phyloP scores from a whole-genome alignment of 306 rosid species.

The Prunus mume region DNA sequence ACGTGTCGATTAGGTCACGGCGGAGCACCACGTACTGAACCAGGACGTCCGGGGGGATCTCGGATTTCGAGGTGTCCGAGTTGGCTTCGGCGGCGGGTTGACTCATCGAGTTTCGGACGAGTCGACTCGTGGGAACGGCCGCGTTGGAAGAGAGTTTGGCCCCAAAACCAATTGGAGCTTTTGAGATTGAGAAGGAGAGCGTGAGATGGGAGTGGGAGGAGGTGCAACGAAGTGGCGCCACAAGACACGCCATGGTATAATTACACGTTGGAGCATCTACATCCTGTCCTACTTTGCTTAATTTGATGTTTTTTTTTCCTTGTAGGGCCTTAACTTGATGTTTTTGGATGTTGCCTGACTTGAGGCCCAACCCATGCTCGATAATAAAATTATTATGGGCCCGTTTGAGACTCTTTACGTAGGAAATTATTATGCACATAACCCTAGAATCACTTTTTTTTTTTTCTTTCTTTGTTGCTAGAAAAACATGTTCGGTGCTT shows the following conservation, averaged over 20 bases:
- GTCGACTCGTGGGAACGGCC: constrained; percentile 28
- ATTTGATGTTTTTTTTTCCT: too few relatives aligned
- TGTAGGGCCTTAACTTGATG: background rate
- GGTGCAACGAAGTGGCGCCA: constrained; percentile 35
- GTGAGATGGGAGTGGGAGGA: constrained; percentile 18
- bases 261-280: background rate
- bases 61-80: constrained; percentile 22
- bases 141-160: constrained; percentile 11
- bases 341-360: background rate
- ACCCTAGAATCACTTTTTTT: too few relatives aligned
- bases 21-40: constrained; percentile 93
- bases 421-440: too few relatives aligned
- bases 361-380: background rate
- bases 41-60: constrained; percentile 43
- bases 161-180: constrained; percentile 7
- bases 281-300: too few relatives aligned
- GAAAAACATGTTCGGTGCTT: too few relatives aligned
- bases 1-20: constrained; percentile 79
- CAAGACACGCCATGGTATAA: constrained; percentile 38
- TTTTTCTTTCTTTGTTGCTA: too few relatives aligned
- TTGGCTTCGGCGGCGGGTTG: constrained; percentile 33
- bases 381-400: background rate
- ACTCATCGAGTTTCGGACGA: constrained; percentile 58
- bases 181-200: background rate
- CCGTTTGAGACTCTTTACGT: too few relatives aligned